Evolutionary conservation across 495 filamentous ascomycete genomes (phyloP).

Genomic region (Penicillium samsonianum): DNA sequence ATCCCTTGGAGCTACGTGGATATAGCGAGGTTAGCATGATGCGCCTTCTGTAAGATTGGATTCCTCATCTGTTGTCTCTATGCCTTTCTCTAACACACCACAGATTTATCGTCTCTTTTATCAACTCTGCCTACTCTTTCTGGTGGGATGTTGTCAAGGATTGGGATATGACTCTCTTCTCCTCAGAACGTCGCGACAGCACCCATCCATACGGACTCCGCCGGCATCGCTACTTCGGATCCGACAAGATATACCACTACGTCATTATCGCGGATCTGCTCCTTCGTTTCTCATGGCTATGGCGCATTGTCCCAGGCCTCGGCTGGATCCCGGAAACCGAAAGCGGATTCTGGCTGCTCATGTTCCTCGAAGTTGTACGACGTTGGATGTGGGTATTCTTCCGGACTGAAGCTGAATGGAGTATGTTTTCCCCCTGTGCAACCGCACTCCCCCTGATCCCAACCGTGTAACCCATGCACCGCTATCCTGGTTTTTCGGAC

Average conservation of each 20-base stretch:
- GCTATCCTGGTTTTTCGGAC: slow-evolving; percentile 1
- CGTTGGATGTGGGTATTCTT: slow-evolving; percentile 98
- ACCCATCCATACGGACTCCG: slow-evolving; percentile 79
- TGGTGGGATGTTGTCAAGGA: slow-evolving; percentile 98
- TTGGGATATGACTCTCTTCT: slow-evolving; percentile 91
- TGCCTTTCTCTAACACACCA: slow-evolving; percentile 2
- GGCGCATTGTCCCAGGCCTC: slow-evolving; percentile 78
- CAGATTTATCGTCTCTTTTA: slow-evolving; percentile 61
- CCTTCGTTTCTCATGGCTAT: slow-evolving; percentile 85
- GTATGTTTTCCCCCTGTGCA: slow-evolving; percentile 41
- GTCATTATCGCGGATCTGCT: slow-evolving; percentile 78
- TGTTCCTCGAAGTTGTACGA: slow-evolving; percentile 80
- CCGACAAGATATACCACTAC: slow-evolving; percentile 72
- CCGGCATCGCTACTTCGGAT: slow-evolving; percentile 66
- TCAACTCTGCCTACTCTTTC: slow-evolving; percentile 91
- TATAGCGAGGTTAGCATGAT: slow-evolving; percentile 59
- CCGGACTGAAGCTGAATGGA: slow-evolving; percentile 89
- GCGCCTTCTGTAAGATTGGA: slow-evolving; percentile 51
- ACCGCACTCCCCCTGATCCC: slow-evolving; percentile 4
- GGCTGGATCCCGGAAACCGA: slow-evolving; percentile 83
- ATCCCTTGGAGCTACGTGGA: slow-evolving; percentile 51
- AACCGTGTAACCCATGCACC: neutral
- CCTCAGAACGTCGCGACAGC: slow-evolving; percentile 46
- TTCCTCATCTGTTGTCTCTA: neutral
- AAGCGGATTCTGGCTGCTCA: slow-evolving; percentile 80